Conservation (phyloP, 1,284 basidiomycete species). For the Volvariella surrecta region DNA sequence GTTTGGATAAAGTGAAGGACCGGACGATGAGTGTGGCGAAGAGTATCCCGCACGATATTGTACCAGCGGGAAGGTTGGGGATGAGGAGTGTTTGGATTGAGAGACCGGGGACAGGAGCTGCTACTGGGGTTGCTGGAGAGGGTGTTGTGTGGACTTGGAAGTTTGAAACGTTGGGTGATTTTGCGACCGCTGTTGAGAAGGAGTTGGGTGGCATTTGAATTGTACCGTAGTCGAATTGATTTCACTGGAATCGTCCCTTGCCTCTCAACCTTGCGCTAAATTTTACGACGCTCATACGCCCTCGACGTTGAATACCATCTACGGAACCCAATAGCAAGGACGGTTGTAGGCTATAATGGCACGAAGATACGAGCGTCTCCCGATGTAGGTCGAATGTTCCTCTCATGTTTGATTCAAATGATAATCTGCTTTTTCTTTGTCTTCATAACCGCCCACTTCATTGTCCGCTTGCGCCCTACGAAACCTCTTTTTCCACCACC, state of each 20-base stretch:
- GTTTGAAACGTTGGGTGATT: constrained; percentile 45
- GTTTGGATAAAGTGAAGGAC: constrained; percentile 30
- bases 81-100: constrained; percentile 58
- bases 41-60: constrained; percentile 50
- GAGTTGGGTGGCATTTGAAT: constrained; percentile 21
- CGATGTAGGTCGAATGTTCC: constrained; percentile 9
- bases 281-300: too few species aligned
- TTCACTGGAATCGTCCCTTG: too few species aligned
- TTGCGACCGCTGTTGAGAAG: constrained; percentile 45
- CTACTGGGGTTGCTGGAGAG: constrained; percentile 22
- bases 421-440: too few species aligned
- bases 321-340: too few species aligned
- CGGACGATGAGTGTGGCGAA: constrained; percentile 46
- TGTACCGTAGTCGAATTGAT: too few species aligned
- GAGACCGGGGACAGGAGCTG: constrained; percentile 38
- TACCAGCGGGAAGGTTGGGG: constrained; percentile 40
- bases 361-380: constrained; percentile 12
- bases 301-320: too few species aligned
- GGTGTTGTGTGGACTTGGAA: constrained; percentile 32
- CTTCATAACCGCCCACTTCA: too few species aligned
- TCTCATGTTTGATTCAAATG: too few species aligned
- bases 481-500: too few species aligned
- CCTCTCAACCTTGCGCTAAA: too few species aligned
- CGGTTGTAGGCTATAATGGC: too few species aligned
- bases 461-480: too few species aligned